A percentile compares a stretch with the other conserved stretches of the same genome.
Evolutionary conservation across 768 basidiomycete genomes (phyloP).

Genomic region (Goffeauzyma gilvescens): DNA sequence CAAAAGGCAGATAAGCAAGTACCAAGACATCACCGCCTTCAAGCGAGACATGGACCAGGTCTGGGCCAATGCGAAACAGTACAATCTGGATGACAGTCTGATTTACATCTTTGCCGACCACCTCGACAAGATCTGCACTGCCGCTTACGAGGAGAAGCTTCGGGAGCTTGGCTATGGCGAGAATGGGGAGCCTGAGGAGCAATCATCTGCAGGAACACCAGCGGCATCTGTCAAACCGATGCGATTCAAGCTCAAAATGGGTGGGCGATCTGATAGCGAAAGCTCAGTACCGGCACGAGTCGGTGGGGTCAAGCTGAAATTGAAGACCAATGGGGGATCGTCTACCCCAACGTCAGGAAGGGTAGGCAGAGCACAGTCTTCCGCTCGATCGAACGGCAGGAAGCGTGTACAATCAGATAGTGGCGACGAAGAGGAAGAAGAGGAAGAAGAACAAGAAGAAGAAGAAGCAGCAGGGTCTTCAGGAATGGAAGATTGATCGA

Average conservation of each 20-base stretch:
- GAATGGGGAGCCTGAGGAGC: background rate
- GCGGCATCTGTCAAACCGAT: conserved; percentile 1
- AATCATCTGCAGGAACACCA: background rate
- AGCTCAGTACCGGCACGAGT: background rate
- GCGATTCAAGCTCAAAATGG: conserved; percentile 1
- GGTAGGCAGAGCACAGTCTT: too few species aligned
- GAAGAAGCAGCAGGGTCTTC: background rate
- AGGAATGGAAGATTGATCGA: too few species aligned
- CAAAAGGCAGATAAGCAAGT: conserved; percentile 47
- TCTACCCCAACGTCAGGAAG: too few species aligned
- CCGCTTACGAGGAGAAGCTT: conserved; percentile 42
- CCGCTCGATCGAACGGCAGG: background rate
- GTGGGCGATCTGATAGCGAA: background rate
- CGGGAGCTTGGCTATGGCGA: background rate
- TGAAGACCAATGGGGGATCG: too few species aligned
- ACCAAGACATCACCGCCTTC: conserved; percentile 56
- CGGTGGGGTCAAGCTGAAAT: too few species aligned
- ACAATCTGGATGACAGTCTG: conserved; percentile 88
- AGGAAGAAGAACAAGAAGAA: background rate
- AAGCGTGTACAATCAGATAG: background rate
- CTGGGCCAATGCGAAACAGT: conserved; percentile 82
- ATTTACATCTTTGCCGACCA: conserved; percentile 85
- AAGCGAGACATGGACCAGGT: conserved; percentile 69
- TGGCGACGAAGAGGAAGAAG: background rate
- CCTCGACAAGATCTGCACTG: conserved; percentile 74